phyloP scores from a whole-genome alignment of 352 stramenopile species.

The Pythium diclinum region DNA sequence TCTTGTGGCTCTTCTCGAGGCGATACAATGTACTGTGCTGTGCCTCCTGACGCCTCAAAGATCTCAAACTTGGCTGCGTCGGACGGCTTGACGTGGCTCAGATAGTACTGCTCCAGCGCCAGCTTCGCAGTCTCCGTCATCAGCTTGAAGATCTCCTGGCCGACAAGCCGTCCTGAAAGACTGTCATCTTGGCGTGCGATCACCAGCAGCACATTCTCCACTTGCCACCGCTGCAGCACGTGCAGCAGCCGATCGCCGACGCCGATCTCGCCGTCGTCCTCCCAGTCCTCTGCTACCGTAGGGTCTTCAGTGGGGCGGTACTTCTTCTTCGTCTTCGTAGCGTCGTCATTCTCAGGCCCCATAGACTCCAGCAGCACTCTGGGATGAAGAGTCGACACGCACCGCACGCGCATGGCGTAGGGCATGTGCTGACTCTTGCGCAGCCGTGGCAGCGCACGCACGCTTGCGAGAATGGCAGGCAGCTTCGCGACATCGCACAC shows the following conservation, averaged over 20 bases:
- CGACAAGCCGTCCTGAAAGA: conserved; percentile 58
- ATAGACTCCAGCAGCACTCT: conserved; percentile 12
- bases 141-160: conserved; percentile 63
- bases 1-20: conserved; percentile 19
- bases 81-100: conserved; percentile 39
- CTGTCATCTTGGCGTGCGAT: conserved; percentile 64
- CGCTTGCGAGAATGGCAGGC: conserved; percentile 21
- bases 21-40: conserved; percentile 15
- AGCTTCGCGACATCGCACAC: conserved; percentile 29
- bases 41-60: conserved; percentile 24
- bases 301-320: conserved; percentile 25
- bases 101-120: conserved; percentile 72
- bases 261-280: conserved; percentile 49
- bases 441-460: conserved; percentile 38
- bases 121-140: conserved; percentile 68
- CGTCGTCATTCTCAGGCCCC: conserved; percentile 2
- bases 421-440: conserved; percentile 49
- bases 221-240: conserved; percentile 78
- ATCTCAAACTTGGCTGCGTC: conserved; percentile 55
- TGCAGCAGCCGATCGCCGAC: conserved; percentile 75
- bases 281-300: conserved; percentile 46
- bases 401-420: conserved; percentile 42
- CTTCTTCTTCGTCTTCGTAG: conserved; percentile 14
- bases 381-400: conserved; percentile 10
- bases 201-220: conserved; percentile 67